Conservation (phyloP, 345 rosid species). For the Salix suchowensis region DNA sequence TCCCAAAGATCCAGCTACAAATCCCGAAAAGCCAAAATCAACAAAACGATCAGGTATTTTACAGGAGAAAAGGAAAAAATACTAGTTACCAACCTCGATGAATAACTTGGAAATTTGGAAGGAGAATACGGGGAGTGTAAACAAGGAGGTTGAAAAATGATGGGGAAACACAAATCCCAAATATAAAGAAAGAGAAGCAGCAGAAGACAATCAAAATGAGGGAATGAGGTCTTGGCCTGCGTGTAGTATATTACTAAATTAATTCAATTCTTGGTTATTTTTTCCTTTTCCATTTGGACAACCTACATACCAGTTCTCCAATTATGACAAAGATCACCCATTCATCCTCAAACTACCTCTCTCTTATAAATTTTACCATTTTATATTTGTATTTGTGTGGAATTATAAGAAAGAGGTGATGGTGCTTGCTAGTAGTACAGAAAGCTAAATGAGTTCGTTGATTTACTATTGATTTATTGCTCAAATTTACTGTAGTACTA, state of each 20-base stretch:
- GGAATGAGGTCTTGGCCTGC: not conserved
- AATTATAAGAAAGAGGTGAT: too few species aligned
- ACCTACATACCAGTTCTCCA: too few species aligned
- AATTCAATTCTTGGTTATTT: too few species aligned
- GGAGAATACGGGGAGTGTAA: not conserved
- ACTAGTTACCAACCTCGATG: slow-evolving; percentile 20
- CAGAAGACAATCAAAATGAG: not conserved
- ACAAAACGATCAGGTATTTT: not conserved
- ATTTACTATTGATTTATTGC: too few species aligned
- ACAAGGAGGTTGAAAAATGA: not conserved
- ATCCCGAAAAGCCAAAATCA: not conserved
- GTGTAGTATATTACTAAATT: not conserved
- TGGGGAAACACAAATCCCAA: not conserved
- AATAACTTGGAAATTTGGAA: slow-evolving; percentile 18
- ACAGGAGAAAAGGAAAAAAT: not conserved
- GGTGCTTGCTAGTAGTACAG: too few species aligned
- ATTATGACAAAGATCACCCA: too few species aligned
- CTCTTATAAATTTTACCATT: too few species aligned
- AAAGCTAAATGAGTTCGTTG: too few species aligned
- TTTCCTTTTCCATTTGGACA: too few species aligned
- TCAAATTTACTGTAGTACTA: too few species aligned
- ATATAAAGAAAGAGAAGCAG: not conserved
- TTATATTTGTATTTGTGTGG: too few species aligned
- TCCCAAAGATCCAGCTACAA: slow-evolving; percentile 39
- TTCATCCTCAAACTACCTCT: too few species aligned